phyloP scores from a whole-genome alignment of 164 flowering plant species.

The Macadamia integrifolia region DNA sequence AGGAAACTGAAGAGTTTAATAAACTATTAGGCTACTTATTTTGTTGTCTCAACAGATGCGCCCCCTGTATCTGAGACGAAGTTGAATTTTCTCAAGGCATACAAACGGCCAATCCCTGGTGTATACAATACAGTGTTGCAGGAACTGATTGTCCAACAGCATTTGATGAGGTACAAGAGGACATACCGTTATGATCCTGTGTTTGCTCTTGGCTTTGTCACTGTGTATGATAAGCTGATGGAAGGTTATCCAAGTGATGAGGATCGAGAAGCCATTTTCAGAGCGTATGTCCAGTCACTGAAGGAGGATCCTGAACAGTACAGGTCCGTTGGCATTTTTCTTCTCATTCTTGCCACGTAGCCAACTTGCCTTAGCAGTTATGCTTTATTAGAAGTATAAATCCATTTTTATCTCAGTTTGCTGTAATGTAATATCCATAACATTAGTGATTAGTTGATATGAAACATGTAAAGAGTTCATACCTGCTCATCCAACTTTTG shows the following conservation, averaged over 20 bases:
- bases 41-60: constrained; percentile 29
- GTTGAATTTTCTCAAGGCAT: constrained; percentile 63
- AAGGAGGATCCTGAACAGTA: constrained; percentile 87
- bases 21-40: not conserved
- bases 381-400: not conserved
- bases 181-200: constrained; percentile 75
- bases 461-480: too few species aligned
- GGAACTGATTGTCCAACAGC: constrained; percentile 92
- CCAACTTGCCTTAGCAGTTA: not conserved
- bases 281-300: constrained; percentile 73
- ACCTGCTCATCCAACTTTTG: not conserved
- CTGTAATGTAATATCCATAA: not conserved
- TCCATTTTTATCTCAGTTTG: not conserved
- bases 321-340: constrained; percentile 35
- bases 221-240: constrained; percentile 92
- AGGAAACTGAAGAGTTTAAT: not conserved
- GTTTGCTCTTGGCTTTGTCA: constrained; percentile 96
- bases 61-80: constrained; percentile 95
- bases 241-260: constrained; percentile 88
- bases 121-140: constrained; percentile 84
- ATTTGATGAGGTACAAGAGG: constrained; percentile 78
- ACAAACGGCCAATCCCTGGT: constrained; percentile 89
- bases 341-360: not conserved
- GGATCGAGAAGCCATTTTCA: constrained; percentile 77
- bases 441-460: not conserved